Percentiles rank a stretch among this genome's conserved stretches.
Conservation (phyloP, 805 yeast genomes). For the Candida jianshihensis region DNA sequence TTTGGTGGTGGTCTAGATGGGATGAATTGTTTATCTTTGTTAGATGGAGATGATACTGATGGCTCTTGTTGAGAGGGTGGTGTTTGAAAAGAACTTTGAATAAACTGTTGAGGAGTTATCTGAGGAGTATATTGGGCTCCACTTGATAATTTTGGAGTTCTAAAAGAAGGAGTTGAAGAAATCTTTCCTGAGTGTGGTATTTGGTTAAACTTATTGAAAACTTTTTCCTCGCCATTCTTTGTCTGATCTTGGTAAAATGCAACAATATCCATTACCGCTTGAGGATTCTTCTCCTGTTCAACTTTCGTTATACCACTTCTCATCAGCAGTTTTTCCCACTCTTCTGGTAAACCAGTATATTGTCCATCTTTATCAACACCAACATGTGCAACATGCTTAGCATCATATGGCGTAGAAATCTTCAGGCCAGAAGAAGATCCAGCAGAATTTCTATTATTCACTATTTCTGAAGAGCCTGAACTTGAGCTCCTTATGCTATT, state of each 20-base stretch:
- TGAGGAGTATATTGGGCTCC: conserved; percentile 2
- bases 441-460: conserved; percentile 9
- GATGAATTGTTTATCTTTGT: conserved; percentile 39
- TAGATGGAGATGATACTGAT: conserved; percentile 6
- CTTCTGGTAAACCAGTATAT: conserved; percentile 86
- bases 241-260: conserved; percentile 70
- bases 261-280: conserved; percentile 87
- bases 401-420: conserved; percentile 88
- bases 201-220: conserved; percentile 31
- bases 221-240: conserved; percentile 34
- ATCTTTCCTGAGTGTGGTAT: conserved; percentile 16
- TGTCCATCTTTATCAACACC: conserved; percentile 84
- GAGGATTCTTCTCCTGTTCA: conserved; percentile 89
- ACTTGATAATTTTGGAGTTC: conserved; percentile 24
- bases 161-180: conserved; percentile 26
- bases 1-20: conserved; percentile 67
- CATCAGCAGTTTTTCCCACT: conserved; percentile 79
- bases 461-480: conserved; percentile 16
- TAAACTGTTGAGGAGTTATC: conserved; percentile 20
- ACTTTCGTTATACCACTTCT: conserved; percentile 83
- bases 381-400: conserved; percentile 88
- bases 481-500: conserved; percentile 36
- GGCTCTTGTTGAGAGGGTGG: conserved; percentile 24
- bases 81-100: conserved; percentile 15
- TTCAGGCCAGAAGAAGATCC: conserved; percentile 27